Evolutionary conservation across 2,329 filamentous ascomycete genomes (phyloP).

Genomic region (Scedosporium aurantiacum): DNA sequence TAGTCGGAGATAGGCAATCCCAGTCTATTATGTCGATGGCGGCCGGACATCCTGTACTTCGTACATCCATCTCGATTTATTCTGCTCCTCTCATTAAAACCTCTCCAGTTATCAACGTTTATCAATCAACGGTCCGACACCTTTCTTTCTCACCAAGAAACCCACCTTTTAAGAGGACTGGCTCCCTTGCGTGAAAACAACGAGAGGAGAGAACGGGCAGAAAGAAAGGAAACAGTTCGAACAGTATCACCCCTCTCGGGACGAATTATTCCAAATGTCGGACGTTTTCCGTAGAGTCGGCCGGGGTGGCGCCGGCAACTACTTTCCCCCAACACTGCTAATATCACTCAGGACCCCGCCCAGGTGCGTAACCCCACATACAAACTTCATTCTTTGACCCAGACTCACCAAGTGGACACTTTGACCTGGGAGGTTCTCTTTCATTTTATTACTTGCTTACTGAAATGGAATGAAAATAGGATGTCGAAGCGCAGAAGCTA

Average conservation of each 20-base stretch:
- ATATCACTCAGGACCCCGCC: constrained; percentile 4
- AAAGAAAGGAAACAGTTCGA: too few species aligned
- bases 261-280: constrained; percentile 8
- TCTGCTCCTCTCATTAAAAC: neutral
- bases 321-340: constrained; percentile 17
- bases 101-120: neutral
- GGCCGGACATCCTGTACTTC: neutral
- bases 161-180: too few species aligned
- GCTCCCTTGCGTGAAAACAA: neutral
- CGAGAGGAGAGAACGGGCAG: too few species aligned
- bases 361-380: constrained; percentile 6
- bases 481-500: neutral
- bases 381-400: constrained; percentile 6
- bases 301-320: constrained; percentile 56
- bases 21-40: neutral
- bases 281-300: constrained; percentile 42
- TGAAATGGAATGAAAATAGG: neutral
- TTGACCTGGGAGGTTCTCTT: neutral
- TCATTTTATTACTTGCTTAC: constrained; percentile 9
- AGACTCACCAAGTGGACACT: constrained; percentile 25
- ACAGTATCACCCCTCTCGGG: neutral
- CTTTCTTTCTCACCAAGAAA: neutral
- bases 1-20: neutral
- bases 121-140: neutral
- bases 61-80: neutral